phyloP scores from a whole-genome alignment of 164 flowering plant species.

The Stephania yunnanensis region DNA sequence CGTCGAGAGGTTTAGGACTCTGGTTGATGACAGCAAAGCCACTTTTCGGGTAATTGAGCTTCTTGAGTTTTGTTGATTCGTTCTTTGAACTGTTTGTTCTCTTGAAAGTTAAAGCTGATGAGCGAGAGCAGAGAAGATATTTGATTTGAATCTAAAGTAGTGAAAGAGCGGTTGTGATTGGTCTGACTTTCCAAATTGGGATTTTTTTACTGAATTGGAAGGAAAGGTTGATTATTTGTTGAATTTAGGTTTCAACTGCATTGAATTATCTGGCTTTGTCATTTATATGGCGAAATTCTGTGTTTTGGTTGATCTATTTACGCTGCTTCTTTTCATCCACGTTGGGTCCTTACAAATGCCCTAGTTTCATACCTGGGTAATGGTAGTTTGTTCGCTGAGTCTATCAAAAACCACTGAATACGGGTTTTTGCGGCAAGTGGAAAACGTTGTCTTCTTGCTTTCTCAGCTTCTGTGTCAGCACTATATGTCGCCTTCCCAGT shows the following conservation, averaged over 20 bases:
- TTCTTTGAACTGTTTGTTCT: neutral
- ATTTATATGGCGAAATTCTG: neutral
- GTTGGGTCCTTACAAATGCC: no score
- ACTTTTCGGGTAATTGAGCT: constrained; percentile 49
- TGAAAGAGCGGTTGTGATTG: neutral
- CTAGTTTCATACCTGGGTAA: no score
- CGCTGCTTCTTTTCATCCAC: neutral
- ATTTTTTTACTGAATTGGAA: neutral
- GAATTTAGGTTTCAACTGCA: neutral
- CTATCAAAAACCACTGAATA: no score
- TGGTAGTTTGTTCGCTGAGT: no score
- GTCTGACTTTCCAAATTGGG: neutral
- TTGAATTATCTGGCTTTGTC: neutral
- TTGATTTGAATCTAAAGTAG: neutral
- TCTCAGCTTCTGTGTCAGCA: no score
- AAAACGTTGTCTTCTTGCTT: no score
- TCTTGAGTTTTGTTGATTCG: neutral
- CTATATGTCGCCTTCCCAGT: no score
- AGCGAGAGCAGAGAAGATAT: neutral
- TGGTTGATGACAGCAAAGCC: constrained; percentile 59
- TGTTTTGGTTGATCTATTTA: neutral
- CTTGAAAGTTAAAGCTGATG: neutral
- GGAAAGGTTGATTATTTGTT: neutral
- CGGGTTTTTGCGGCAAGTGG: no score
- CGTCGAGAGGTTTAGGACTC: constrained; percentile 48